Evolutionary conservation across 2,329 filamentous ascomycete species (phyloP), one percentile per base, ranked within the genome.

Genomic region (Teratosphaeria nubilosa): DNA sequence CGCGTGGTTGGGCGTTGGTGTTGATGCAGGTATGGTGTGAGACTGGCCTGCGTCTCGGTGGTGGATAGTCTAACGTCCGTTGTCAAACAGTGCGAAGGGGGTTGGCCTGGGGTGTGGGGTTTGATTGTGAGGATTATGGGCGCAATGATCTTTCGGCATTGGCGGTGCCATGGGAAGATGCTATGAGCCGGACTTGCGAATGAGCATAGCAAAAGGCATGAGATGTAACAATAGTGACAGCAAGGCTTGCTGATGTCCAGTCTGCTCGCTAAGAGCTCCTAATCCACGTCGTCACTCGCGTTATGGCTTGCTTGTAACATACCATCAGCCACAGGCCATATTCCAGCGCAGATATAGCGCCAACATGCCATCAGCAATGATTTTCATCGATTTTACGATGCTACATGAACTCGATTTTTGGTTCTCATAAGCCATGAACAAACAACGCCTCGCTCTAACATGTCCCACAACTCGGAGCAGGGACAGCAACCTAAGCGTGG

Each of bases 391-490:
- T 48, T 48, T 22, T 22, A 48, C 20, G n/a, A 22, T 7, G 16
- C n/a, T 48, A 22, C 1, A 48, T 48, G 7, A 20, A 6, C n/a
- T 22, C 11, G 5, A 22, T 22, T 22, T 6, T 48, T 20, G 10
- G n/a, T n/a, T 10, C n/a, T 22, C 5, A 48, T 48, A 22, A 48
- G 16, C 41, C 41, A n/a, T 5, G n/a, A 10, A 48, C n/a, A 22
- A 48, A 48, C 13, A 53, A 53, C 30, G 51, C 51, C 51, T 53
- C 25, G 30, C 51, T 32, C 51, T 4, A 57, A 54, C 37, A 30
- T 51, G 56, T 56, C 48, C 51, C 59, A 59, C 41, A 22, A 48
- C 22, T 7, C 27, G 27, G n/a, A n/a, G 27, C 27, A 30, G 27
- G 27, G 27, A 30, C 7, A 30, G 27, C 27, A 7, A 30, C 41